phyloP scores from a whole-genome alignment of 306 rosid genomes.

The Ormosia emarginata region DNA sequence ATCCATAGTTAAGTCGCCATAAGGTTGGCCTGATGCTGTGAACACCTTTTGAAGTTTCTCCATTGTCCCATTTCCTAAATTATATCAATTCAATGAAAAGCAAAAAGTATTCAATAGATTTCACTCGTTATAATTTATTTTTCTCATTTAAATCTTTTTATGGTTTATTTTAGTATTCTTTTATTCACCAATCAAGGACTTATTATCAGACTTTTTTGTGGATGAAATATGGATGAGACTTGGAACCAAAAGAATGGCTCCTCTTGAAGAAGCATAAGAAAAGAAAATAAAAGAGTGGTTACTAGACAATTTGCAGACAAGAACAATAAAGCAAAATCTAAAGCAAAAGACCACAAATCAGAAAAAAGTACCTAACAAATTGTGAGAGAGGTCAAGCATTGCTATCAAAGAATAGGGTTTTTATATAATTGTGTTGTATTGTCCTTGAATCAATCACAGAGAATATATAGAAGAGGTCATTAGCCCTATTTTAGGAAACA shows the following conservation, averaged over 20 bases:
- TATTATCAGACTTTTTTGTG: not conserved
- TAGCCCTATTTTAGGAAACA: no score
- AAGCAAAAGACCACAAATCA: slow-evolving; percentile 9
- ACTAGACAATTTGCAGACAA: not conserved
- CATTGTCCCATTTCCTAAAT: slow-evolving; percentile 82
- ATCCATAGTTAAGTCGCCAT: slow-evolving; percentile 75
- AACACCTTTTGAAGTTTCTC: slow-evolving; percentile 79
- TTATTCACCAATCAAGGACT: slow-evolving; percentile 6
- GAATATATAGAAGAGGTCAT: no score
- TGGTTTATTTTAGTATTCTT: not conserved
- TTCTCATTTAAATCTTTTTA: not conserved
- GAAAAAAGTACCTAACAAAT: slow-evolving; percentile 60
- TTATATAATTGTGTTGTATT: no score
- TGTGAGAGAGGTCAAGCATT: slow-evolving; percentile 95
- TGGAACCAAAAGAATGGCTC: not conserved
- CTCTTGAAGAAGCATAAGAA: slow-evolving; percentile 12
- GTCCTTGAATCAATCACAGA: no score
- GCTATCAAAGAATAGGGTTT: no score
- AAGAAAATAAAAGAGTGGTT: not conserved
- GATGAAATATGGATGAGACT: slow-evolving; percentile 6
- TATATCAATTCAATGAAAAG: slow-evolving; percentile 24
- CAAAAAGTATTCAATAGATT: slow-evolving; percentile 16
- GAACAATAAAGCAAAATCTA: slow-evolving; percentile 1
- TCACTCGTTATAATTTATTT: not conserved
- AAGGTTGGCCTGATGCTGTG: slow-evolving; percentile 63